Conservation (phyloP, 106 monocot species). For the Phalaenopsis equestris region DNA sequence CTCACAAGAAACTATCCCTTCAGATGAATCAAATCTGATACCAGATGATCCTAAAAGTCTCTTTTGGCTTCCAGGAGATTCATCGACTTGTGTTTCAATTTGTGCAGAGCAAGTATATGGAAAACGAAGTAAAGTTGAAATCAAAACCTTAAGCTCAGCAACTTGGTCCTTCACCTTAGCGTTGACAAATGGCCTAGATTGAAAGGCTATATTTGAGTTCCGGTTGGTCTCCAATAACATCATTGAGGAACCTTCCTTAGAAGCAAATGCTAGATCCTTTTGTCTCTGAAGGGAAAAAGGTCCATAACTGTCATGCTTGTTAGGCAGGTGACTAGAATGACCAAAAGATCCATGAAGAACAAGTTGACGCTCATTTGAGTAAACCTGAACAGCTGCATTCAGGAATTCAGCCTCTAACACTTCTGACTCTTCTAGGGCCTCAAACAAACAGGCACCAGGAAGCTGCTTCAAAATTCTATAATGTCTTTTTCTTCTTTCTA, state of each 20-base stretch:
- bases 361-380: slow-evolving; percentile 77
- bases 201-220: slow-evolving; percentile 6
- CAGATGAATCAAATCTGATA: slow-evolving; percentile 37
- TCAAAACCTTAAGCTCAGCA: slow-evolving; percentile 48
- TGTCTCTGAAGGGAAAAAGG: slow-evolving; percentile 16
- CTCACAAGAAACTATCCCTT: slow-evolving; percentile 51
- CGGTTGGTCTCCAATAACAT: slow-evolving; percentile 15
- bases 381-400: slow-evolving; percentile 41
- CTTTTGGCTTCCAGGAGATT: slow-evolving; percentile 33
- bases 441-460: slow-evolving; percentile 67
- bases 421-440: slow-evolving; percentile 64
- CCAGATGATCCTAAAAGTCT: slow-evolving; percentile 29
- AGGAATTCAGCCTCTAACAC: slow-evolving; percentile 35
- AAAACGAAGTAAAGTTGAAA: slow-evolving; percentile 54
- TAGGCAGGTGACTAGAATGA: slow-evolving; percentile 14
- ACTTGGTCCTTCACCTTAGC: slow-evolving; percentile 40
- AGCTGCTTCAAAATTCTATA: slow-evolving; percentile 73
- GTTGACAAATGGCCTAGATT: slow-evolving; percentile 9
- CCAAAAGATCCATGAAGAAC: slow-evolving; percentile 49
- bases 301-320: slow-evolving; percentile 6
- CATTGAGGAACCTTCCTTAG: slow-evolving; percentile 24
- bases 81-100: slow-evolving; percentile 31
- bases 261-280: slow-evolving; percentile 17
- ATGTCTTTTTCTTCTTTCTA: slow-evolving; percentile 66
- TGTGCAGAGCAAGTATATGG: slow-evolving; percentile 32